Conservation (phyloP, 345 rosid genomes). For the Murraya paniculata region DNA sequence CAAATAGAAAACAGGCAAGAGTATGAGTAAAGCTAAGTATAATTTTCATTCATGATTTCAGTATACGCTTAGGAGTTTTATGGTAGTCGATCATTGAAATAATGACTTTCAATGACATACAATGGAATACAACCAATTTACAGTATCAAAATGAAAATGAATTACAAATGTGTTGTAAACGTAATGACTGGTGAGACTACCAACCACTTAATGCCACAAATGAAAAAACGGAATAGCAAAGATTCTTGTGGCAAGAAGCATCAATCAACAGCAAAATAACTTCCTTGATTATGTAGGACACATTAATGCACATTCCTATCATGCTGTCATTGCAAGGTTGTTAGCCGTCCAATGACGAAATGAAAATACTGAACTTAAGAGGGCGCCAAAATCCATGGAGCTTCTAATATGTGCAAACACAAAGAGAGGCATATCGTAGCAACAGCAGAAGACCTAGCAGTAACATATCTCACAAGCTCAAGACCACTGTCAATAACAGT, state of each 20-base stretch:
- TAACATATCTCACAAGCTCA: constrained; percentile 45
- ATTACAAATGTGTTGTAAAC: neutral
- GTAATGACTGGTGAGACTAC: neutral
- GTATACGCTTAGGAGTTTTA: neutral
- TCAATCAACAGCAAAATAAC: too few species aligned
- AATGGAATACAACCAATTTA: neutral
- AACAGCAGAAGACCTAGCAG: constrained; percentile 48
- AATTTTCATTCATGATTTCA: neutral
- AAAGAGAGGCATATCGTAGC: constrained; percentile 52
- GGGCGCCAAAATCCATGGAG: constrained; percentile 59
- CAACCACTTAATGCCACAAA: neutral
- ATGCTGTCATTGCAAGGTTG: neutral
- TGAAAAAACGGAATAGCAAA: neutral
- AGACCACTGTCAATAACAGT: constrained; percentile 42
- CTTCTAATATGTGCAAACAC: constrained; percentile 60
- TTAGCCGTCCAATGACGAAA: neutral
- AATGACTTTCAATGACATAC: neutral
- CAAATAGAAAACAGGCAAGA: neutral
- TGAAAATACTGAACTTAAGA: constrained; percentile 15
- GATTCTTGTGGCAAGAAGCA: neutral
- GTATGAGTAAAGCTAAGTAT: neutral
- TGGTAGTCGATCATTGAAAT: neutral
- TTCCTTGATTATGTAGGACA: neutral
- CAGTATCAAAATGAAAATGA: neutral
- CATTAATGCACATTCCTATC: neutral